Base-by-base conservation (phyloP, 306 rosid genomes). In the Argentina anserina region DNA sequence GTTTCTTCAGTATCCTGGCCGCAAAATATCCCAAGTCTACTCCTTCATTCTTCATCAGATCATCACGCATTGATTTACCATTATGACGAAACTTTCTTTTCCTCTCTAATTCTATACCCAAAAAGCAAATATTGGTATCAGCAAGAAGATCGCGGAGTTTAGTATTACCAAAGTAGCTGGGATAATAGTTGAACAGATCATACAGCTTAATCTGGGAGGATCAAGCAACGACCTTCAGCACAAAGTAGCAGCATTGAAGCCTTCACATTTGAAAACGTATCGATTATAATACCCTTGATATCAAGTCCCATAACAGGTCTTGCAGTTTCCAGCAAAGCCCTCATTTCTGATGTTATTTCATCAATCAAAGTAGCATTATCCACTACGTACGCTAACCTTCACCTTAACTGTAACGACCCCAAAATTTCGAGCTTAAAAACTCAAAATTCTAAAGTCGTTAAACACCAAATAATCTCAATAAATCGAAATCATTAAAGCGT, bases 1-100 rank as follows among this genome's bases (percentile, higher is more conserved):
- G 74, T 14, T 52, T 76, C 73, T 53, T 67, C n/a, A 67, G 46
- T 6, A 68, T 47, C 59, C 25, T 67, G 4, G 74, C 74, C 1
- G 52, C 69, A 66, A 58, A 56, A 45, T 40, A 8, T 6, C 74
- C 74, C 36, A 76, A 1, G 5, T 33, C 37, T 6, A 65, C 65
- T 11, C 36, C 39, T 21, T 52, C 60, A 10, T 53, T 23, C 60
- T 2, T 53, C 29, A 53, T 53, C 6, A 2, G 25, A 49, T 2
- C 0, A 50, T 6, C 1, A 6, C 4, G 58, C 26, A n/a, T n/a
- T n/a, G n/a, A 9, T 5, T n/a, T 26, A 3, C 7, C 9, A n/a
- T 40, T 40, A 11, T 4, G 25, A n/a, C 58, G 3, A 40, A 7
- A 20, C 7, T n/a, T 14, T 20, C 26, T n/a, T 50, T 9, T n/a